These are phyloP conservation scores for Hymenotorrendiella dingleyae DNA, from an alignment of 2,329 filamentous ascomycete genomes.

Conservation along the genomic window DNA sequence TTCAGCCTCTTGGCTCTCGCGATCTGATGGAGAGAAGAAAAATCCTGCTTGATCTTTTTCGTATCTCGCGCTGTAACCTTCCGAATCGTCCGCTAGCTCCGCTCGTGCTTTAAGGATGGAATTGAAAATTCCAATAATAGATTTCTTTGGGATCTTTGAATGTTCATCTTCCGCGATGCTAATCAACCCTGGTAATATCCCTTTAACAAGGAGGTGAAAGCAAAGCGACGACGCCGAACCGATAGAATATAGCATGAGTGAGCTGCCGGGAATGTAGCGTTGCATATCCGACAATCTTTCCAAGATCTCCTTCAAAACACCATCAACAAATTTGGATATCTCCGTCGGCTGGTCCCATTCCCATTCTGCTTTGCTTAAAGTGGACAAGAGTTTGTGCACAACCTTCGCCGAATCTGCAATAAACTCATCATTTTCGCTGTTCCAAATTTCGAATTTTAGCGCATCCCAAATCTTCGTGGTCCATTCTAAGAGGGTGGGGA, in stretches of 20 bases:
- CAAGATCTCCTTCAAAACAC: constrained; percentile 9
- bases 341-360: constrained; percentile 7
- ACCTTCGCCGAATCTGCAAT: constrained; percentile 23
- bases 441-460: constrained; percentile 31
- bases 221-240: constrained; percentile 17
- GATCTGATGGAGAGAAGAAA: background rate
- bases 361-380: constrained; percentile 1
- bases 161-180: constrained; percentile 18
- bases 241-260: constrained; percentile 20
- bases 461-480: constrained; percentile 27
- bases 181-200: constrained; percentile 17
- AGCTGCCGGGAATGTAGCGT: constrained; percentile 5
- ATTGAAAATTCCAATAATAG: constrained; percentile 25
- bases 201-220: constrained; percentile 17
- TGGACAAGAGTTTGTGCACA: constrained; percentile 16
- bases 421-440: constrained; percentile 28
- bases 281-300: constrained; percentile 9
- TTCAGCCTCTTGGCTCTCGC: background rate
- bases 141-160: constrained; percentile 19
- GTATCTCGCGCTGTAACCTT: background rate
- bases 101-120: constrained; percentile 22
- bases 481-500: constrained; percentile 13
- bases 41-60: background rate
- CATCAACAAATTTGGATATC: constrained; percentile 9
- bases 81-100: constrained; percentile 7